These are phyloP conservation scores for Diatrype stigma DNA, from an alignment of 2,329 filamentous ascomycete species.

Conservation along the genomic window DNA sequence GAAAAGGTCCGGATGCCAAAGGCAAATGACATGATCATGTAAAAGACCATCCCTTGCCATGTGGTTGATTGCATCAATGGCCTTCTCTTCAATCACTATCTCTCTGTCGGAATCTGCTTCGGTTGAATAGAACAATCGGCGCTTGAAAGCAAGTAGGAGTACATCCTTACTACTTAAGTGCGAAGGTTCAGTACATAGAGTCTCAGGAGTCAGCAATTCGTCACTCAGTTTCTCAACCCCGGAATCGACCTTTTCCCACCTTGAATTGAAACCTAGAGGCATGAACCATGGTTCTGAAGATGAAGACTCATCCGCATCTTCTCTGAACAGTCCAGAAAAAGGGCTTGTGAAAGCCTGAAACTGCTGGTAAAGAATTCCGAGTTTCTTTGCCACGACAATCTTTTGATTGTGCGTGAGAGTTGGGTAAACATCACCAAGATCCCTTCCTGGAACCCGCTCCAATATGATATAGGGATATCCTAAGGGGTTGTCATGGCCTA, in stretches of 20 bases:
- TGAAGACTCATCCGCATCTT: background rate
- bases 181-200: background rate
- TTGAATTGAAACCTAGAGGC: background rate
- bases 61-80: background rate
- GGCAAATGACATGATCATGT: background rate
- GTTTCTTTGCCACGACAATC: background rate
- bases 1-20: conserved; percentile 1
- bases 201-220: background rate
- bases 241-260: background rate
- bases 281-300: background rate
- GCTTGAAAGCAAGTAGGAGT: background rate
- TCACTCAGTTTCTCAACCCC: background rate
- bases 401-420: background rate
- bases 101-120: background rate
- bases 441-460: background rate
- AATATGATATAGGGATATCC: background rate
- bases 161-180: background rate
- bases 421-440: background rate
- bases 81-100: background rate
- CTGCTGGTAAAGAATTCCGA: background rate
- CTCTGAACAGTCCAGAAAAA: background rate
- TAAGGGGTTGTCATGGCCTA: background rate
- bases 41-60: background rate
- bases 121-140: background rate
- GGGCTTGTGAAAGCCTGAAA: background rate